Conservation (phyloP, 805 yeast species). For the Myxozyma neotropica region DNA sequence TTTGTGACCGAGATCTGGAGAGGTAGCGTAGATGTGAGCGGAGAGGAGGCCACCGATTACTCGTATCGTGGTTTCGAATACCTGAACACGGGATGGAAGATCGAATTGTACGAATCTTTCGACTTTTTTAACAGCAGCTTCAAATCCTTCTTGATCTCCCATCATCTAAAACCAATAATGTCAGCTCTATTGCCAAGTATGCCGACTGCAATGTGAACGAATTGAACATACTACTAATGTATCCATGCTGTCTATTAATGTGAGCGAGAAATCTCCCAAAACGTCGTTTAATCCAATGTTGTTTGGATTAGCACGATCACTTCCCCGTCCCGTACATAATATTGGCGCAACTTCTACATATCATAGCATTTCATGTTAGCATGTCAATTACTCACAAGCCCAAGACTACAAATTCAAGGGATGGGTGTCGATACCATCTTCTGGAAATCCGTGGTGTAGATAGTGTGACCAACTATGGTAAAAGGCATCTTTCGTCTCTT, state of each 20-base stretch:
- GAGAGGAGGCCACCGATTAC: constrained; percentile 80
- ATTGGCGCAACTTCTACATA: constrained; percentile 66
- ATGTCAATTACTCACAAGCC: too few relatives aligned
- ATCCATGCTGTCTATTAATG: constrained; percentile 78
- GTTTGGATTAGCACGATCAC: constrained; percentile 56
- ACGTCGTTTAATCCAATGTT: constrained; percentile 76
- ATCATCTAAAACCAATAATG: constrained; percentile 46
- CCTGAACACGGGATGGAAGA: constrained; percentile 74
- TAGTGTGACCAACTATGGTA: constrained; percentile 76
- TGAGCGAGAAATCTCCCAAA: constrained; percentile 78
- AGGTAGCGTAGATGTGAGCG: constrained; percentile 71
- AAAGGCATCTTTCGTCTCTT: constrained; percentile 50
- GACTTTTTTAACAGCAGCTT: constrained; percentile 49
- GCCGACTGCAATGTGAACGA: not conserved
- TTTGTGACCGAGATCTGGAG: constrained; percentile 49
- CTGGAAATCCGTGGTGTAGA: constrained; percentile 70
- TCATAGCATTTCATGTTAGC: too few relatives aligned
- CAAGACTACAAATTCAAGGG: too few relatives aligned
- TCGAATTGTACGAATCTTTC: constrained; percentile 52
- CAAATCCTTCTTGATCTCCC: constrained; percentile 62
- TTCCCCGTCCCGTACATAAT: constrained; percentile 66
- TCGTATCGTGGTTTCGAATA: constrained; percentile 83
- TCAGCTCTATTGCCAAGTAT: not conserved
- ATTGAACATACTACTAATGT: constrained; percentile 58
- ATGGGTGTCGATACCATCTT: constrained; percentile 67